Evolutionary conservation across 2,329 filamentous ascomycete species (phyloP), one percentile per base, ranked within the genome.

Genomic region (Calonectria crousiana): DNA sequence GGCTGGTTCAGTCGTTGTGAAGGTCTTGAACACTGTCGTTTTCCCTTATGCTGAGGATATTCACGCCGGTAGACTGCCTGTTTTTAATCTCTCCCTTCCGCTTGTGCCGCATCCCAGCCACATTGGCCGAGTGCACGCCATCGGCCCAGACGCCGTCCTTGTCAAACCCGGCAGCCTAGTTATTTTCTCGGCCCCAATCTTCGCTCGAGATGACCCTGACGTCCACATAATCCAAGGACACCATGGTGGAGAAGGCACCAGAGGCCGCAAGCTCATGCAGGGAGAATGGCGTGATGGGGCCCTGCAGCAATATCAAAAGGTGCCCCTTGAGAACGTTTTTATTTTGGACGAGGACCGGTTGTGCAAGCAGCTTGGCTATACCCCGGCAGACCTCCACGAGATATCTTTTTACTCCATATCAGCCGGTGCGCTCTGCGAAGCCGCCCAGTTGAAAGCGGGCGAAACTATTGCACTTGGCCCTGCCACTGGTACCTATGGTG

Each of bases 251-350:
- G 69, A 71, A 30, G 60, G 69, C 3, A 26, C 69, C n/a, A 56
- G 49, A 30, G 69, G 58, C 49, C 58, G 49, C 32, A 71, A 65
- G 47, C 60, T 71, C 60, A 71, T 71, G 69, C 69, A 71, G 36
- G 69, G 69, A 36, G 69, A 71, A 20, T 71, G 58, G 69, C 69
- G 69, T 20, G 69, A 71, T 26, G 58, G 69, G 5, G 58, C 69
- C 14, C 26, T 71, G 16, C 69, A 71, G 58, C 32, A 71, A 58
- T 66, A 71, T 49, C 69, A 71, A 28, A 66, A 66, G 34, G 69
- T 71, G 26, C 58, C 69, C 26, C 69, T 71, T 28, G 69, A 71
- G 60, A 71, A 66, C 6, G 34, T 71, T 18, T 56, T 56, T n/a
- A 18, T 56, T 6, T 34, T 56, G 52, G 16, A 56, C 20, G 52